phyloP scores from a whole-genome alignment of 805 yeast genomes.

The Diddensiella transvaalensis region DNA sequence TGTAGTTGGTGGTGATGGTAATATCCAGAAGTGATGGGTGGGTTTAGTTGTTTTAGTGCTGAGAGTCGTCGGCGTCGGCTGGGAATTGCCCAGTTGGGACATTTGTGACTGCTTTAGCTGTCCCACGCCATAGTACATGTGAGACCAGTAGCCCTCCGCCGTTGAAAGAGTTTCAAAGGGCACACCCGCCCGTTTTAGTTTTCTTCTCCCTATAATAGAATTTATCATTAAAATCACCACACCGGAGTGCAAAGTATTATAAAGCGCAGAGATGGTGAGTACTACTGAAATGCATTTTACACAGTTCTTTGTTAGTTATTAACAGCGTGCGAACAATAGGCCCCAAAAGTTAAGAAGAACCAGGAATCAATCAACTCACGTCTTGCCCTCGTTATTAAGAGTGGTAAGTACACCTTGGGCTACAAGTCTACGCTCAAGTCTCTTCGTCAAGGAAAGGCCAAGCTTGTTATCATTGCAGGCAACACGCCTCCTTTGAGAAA shows the following conservation, averaged over 20 bases:
- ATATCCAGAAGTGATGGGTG: too few relatives aligned
- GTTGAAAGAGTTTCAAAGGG: too few relatives aligned
- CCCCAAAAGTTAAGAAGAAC: conserved; percentile 89
- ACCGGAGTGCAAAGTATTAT: conserved; percentile 86
- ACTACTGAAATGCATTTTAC: too few relatives aligned
- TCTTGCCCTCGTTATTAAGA: conserved; percentile 96
- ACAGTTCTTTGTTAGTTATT: too few relatives aligned
- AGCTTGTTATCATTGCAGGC: conserved; percentile 95
- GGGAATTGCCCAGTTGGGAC: not conserved
- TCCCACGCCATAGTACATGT: too few relatives aligned
- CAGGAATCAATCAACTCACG: conserved; percentile 96
- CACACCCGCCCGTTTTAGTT: too few relatives aligned
- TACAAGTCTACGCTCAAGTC: conserved; percentile 99
- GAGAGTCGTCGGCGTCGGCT: not conserved
- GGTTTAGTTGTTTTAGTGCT: conserved; percentile 5
- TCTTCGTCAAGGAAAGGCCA: conserved; percentile 98
- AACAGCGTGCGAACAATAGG: too few relatives aligned
- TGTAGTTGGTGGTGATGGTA: not conserved
- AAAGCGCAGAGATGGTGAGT: conserved; percentile 98
- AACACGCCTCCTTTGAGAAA: conserved; percentile 99
- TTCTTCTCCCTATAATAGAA: too few relatives aligned
- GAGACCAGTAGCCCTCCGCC: too few relatives aligned
- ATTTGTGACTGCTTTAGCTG: not conserved
- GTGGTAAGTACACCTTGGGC: conserved; percentile 99
- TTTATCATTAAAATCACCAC: too few relatives aligned